phyloP scores from a whole-genome alignment of 371 early-diverging fungal species.

The Syncephalastrum contaminatum region DNA sequence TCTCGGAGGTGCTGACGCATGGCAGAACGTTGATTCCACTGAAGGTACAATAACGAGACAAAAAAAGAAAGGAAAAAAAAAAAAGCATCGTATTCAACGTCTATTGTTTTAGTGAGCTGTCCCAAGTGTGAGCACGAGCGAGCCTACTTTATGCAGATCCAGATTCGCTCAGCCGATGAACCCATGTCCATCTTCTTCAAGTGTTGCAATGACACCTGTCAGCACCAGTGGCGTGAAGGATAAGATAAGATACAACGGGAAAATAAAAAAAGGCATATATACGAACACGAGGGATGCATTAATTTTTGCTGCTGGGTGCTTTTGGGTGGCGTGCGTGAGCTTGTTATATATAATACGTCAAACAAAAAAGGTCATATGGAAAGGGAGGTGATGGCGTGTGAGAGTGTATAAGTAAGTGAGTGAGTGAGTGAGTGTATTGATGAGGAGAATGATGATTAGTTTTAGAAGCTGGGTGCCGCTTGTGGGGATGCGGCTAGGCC shows the following conservation, averaged over 20 bases:
- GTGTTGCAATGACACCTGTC: slow-evolving; percentile 68
- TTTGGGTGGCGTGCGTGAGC: background rate
- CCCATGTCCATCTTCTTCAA: slow-evolving; percentile 92
- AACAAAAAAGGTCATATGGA: background rate
- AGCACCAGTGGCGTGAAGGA: slow-evolving; percentile 79
- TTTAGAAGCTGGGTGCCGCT: slow-evolving; percentile 5
- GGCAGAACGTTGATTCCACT: slow-evolving; percentile 91
- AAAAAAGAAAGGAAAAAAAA: background rate
- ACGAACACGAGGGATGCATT: background rate
- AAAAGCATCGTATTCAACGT: background rate
- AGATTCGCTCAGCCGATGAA: slow-evolving; percentile 96
- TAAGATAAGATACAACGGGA: slow-evolving; percentile 13
- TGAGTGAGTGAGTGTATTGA: background rate
- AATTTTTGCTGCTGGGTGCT: slow-evolving; percentile 1
- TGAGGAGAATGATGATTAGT: background rate
- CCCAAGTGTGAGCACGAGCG: slow-evolving; percentile 87
- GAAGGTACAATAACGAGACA: slow-evolving; percentile 56
- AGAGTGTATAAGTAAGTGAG: background rate
- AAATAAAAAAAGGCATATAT: no score
- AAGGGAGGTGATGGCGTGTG: background rate
- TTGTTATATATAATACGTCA: slow-evolving; percentile 1
- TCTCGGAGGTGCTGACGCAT: slow-evolving; percentile 87
- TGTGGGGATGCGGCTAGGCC: slow-evolving; percentile 19
- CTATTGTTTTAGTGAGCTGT: slow-evolving; percentile 60
- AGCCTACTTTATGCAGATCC: slow-evolving; percentile 93